Evolutionary conservation across 192 early-diverging fungal genomes (phyloP), one percentile per base, ranked within the genome.

Genomic region (Backusella tarrabulga): DNA sequence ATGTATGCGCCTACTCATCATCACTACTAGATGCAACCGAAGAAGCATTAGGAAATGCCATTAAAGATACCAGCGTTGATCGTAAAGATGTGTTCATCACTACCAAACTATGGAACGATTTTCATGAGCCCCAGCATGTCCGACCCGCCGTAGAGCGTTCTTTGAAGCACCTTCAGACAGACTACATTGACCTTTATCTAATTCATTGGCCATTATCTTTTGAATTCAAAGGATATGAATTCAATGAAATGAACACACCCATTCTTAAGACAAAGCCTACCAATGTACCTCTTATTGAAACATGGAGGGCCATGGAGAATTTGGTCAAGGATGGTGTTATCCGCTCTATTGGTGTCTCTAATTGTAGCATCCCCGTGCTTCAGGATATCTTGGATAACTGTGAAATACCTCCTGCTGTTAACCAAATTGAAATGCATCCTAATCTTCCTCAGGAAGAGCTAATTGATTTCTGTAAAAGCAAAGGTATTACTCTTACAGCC

Each of bases 151-250:
- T 92, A 3, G 87, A 91, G 72, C 81, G 81, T 15, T 91, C 94
- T 7, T 86, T 96, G n/a, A 78, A 85, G 44, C 90, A 93, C 78
- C 85, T 96, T 6, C 84, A 87, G 52, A 73, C 93, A 38, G 87
- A 92, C 29, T 95, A 97, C 79, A 79, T 97, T 32, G 95, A 97
- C 75, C 74, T 96, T 60, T 93, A 95, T 76, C 81, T 97, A 42
- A 88, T 96, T 74, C 96, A 97, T 85, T 97, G 92, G 93, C 95
- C 96, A 0, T 75, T 88, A 36, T 90, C 93, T 6, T 85, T 80
- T 79, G 80, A 83, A 74, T 84, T 79, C 71, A 75, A 56, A 60
- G 77, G 77, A 7, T 82, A 76, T 36, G 80, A 82, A 14, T 71
- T 69, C 34, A 26, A 42, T 15, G 41, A 71, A 3, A 4, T 56